Evolutionary conservation across 176 grass and related monocot species (phyloP).

Genomic region (Luzula sylvatica): DNA sequence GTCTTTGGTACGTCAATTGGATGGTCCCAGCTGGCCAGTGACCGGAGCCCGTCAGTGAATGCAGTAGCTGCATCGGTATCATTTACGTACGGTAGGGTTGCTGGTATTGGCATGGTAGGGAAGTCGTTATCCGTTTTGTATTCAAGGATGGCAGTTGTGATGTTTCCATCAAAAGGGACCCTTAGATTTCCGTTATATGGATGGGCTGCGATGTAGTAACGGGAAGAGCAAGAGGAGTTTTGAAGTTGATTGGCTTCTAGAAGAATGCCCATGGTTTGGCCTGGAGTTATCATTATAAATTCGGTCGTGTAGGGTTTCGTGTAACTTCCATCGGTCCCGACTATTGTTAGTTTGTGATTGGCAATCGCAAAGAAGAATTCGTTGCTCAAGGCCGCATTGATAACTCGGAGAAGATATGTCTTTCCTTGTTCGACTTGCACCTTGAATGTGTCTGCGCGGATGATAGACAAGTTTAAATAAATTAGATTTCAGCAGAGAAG

Average conservation of each 20-base stretch:
- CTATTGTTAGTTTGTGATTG: conserved; percentile 63
- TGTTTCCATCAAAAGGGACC: conserved; percentile 11
- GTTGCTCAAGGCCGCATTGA: conserved; percentile 62
- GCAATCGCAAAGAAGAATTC: conserved; percentile 75
- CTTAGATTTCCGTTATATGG: conserved; percentile 16
- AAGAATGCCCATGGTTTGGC: conserved; percentile 68
- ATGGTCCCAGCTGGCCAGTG: conserved; percentile 5
- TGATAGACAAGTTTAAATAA: no score
- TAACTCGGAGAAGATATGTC: conserved; percentile 35
- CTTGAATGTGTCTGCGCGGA: conserved; percentile 15
- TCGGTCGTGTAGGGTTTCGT: conserved; percentile 56
- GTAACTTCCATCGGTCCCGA: conserved; percentile 66
- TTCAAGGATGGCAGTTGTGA: conserved; percentile 37
- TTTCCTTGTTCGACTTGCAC: conserved; percentile 41
- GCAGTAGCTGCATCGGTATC: conserved; percentile 32
- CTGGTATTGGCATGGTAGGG: conserved; percentile 9
- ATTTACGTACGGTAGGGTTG: conserved; percentile 32
- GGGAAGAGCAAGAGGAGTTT: conserved; percentile 25
- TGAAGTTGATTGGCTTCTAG: conserved; percentile 22
- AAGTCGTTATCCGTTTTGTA: conserved; percentile 37
- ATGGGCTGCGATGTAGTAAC: conserved; percentile 65
- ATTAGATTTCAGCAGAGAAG: no score
- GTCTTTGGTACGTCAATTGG: conserved; percentile 28
- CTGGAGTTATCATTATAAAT: conserved; percentile 59
- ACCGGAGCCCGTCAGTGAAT: conserved; percentile 40